These are phyloP conservation scores for Colletotrichum viniferum DNA, from an alignment of 2,329 filamentous ascomycete species.

Conservation along the genomic window DNA sequence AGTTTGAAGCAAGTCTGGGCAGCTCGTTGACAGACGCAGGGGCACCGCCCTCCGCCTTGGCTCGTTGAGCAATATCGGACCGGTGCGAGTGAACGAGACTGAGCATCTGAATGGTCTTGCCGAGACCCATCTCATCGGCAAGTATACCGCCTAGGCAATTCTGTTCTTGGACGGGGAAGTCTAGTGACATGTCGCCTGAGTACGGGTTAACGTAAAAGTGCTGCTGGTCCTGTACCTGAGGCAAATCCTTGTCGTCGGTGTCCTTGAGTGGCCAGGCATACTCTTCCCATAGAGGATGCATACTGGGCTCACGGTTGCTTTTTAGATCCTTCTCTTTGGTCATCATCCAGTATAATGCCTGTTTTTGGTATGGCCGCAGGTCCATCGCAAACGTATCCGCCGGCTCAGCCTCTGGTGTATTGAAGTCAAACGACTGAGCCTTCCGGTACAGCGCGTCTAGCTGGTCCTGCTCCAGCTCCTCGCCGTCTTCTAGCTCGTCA, in stretches of 20 bases:
- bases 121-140: conserved; percentile 96
- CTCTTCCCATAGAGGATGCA: conserved; percentile 98
- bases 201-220: conserved; percentile 97
- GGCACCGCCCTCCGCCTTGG: conserved; percentile 33
- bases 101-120: conserved; percentile 99
- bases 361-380: conserved; percentile 91
- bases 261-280: conserved; percentile 90
- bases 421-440: conserved; percentile 95
- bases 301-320: conserved; percentile 74
- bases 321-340: conserved; percentile 85
- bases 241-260: conserved; percentile 79
- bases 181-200: conserved; percentile 87
- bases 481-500: conserved; percentile 83
- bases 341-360: conserved; percentile 96
- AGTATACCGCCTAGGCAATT: conserved; percentile 92
- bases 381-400: conserved; percentile 81
- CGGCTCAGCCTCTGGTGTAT: conserved; percentile 85
- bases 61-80: conserved; percentile 53
- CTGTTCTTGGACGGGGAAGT: conserved; percentile 93
- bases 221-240: conserved; percentile 65
- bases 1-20: conserved; percentile 63
- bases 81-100: conserved; percentile 87
- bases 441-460: conserved; percentile 94
- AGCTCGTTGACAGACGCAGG: conserved; percentile 61
- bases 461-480: conserved; percentile 94